phyloP scores from a whole-genome alignment of 345 rosid genomes.

The Gossypioides kirkii region DNA sequence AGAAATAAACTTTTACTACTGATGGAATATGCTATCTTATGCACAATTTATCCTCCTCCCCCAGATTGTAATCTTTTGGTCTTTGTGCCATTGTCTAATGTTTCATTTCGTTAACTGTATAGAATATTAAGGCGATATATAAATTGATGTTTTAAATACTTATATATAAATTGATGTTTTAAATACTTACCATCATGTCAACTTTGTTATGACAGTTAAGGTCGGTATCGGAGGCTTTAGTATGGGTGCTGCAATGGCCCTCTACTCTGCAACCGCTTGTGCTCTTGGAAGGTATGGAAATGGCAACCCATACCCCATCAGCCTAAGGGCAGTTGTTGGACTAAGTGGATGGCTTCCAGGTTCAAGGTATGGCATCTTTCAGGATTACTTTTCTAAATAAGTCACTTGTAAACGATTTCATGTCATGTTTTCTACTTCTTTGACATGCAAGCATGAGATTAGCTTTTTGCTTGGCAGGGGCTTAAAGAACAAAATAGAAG shows the following conservation, averaged over 20 bases:
- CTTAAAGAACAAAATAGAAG: constrained; percentile 52
- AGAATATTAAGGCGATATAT: neutral
- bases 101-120: neutral
- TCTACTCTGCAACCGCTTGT: constrained; percentile 80
- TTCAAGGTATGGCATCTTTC: constrained; percentile 44
- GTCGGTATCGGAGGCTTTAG: constrained; percentile 94
- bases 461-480: constrained; percentile 27
- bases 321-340: constrained; percentile 53
- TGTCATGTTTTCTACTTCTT: neutral
- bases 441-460: neutral
- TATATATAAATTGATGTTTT: neutral
- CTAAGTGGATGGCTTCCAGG: constrained; percentile 94
- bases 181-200: neutral
- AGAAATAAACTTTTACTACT: neutral
- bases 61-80: neutral
- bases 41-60: neutral
- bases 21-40: neutral
- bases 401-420: too few species aligned
- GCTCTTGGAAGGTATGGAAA: constrained; percentile 65
- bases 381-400: neutral
- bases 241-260: constrained; percentile 87
- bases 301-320: constrained; percentile 58
- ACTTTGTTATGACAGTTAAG: constrained; percentile 46
- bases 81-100: neutral
- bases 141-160: neutral